Evolutionary conservation across 164 flowering plant genomes (phyloP).

Genomic region (Stephania yunnanensis): DNA sequence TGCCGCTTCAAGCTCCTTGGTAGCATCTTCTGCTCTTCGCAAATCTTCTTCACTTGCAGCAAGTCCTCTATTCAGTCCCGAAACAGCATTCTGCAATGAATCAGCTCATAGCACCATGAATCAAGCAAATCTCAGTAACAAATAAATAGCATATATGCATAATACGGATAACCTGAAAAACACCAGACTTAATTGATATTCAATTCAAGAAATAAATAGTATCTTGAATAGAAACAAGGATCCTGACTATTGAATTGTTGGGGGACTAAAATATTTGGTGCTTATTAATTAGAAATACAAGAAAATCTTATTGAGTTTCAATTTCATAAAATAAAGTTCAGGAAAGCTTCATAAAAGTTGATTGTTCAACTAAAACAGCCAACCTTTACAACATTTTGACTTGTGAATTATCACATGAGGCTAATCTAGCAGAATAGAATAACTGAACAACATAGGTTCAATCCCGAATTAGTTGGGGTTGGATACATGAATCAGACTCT

Average conservation of each 20-base stretch:
- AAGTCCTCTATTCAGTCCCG: constrained; percentile 91
- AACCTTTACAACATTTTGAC: not conserved
- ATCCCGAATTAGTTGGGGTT: too few relatives aligned
- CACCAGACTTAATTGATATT: too few relatives aligned
- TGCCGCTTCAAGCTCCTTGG: constrained; percentile 70
- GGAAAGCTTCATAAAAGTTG: not conserved
- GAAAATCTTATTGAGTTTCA: not conserved
- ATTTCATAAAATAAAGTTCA: not conserved
- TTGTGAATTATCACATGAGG: not conserved
- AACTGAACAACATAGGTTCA: too few relatives aligned
- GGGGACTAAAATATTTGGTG: not conserved
- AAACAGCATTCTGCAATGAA: constrained; percentile 69
- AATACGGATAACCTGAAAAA: too few relatives aligned
- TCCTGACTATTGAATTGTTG: not conserved
- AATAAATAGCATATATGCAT: too few relatives aligned
- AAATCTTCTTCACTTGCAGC: constrained; percentile 76
- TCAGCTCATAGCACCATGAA: constrained; percentile 5
- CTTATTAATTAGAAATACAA: not conserved
- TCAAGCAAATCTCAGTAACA: constrained; percentile 1
- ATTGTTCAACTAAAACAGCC: not conserved
- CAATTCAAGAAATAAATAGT: not conserved
- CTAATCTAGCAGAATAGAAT: too few relatives aligned
- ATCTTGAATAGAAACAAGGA: not conserved
- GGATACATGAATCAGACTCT: too few relatives aligned
- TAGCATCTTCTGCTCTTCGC: constrained; percentile 67